These are phyloP conservation scores for Backusella parvicylindrica DNA, from an alignment of 192 early-diverging fungal species.

Conservation along the genomic window DNA sequence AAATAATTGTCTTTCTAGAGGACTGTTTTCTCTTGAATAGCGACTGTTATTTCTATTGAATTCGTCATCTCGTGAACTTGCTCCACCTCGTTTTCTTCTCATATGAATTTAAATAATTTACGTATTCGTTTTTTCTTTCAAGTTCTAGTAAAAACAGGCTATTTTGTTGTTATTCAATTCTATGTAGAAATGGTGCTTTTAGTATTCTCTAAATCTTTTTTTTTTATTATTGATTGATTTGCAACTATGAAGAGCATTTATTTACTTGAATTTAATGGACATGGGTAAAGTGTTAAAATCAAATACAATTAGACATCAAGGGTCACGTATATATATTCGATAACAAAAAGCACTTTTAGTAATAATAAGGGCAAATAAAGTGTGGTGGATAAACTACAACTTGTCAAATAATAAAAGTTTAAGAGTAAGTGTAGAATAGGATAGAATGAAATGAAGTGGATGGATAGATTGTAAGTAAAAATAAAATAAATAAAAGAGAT, in stretches of 20 bases:
- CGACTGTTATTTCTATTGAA: slow-evolving; percentile 4
- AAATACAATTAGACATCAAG: background rate
- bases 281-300: background rate
- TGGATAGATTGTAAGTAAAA: background rate
- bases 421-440: background rate
- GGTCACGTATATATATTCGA: background rate
- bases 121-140: background rate
- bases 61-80: slow-evolving; percentile 6
- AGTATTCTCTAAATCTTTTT: no score
- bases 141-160: background rate
- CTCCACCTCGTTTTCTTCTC: background rate
- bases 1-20: slow-evolving; percentile 5
- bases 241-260: background rate
- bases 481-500: background rate
- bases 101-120: background rate
- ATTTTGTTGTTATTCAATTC: background rate
- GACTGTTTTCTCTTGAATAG: background rate
- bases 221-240: no score
- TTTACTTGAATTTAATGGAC: background rate
- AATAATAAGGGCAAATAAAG: background rate
- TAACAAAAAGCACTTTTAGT: background rate
- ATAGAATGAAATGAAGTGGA: background rate
- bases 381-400: background rate
- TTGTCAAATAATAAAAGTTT: background rate
- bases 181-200: background rate